Conservation (phyloP, 75 land plant species). For the Sequoia sempervirens region DNA sequence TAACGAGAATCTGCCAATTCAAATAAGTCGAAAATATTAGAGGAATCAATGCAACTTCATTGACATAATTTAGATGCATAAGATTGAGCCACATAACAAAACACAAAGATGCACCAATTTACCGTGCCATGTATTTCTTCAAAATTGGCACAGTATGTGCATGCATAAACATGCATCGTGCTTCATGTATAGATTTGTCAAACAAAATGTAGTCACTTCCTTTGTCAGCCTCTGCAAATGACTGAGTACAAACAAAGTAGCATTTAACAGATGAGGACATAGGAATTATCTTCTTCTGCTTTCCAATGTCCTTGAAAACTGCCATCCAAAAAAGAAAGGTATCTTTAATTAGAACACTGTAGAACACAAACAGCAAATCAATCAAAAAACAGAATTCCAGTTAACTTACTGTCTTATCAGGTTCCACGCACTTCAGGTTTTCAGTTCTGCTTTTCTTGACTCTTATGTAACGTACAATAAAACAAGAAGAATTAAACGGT, state of each 20-base stretch:
- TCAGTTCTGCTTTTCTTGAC: not conserved
- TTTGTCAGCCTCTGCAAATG: constrained; percentile 27
- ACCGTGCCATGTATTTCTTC: constrained; percentile 56
- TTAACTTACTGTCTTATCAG: not conserved
- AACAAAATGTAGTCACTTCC: constrained; percentile 24
- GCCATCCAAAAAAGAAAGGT: not conserved
- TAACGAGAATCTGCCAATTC: constrained; percentile 50
- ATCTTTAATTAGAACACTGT: not conserved
- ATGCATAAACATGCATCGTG: constrained; percentile 58
- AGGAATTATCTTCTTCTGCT: constrained; percentile 36
- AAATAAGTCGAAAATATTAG: not conserved
- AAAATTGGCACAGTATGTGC: constrained; percentile 33
- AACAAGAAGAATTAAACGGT: not conserved
- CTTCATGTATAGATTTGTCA: constrained; percentile 39
- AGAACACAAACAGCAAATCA: not conserved
- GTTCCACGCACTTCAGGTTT: not conserved
- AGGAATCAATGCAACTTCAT: not conserved
- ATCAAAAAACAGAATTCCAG: not conserved
- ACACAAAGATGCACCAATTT: not conserved
- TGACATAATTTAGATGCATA: not conserved
- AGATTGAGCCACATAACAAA: not conserved
- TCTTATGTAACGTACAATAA: not conserved
- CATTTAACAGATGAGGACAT: constrained; percentile 49
- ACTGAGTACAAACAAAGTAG: constrained; percentile 67
- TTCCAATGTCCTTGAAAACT: constrained; percentile 76